Evolutionary conservation across 2,329 filamentous ascomycete species (phyloP).

Genomic region (Apiospora arundinis): DNA sequence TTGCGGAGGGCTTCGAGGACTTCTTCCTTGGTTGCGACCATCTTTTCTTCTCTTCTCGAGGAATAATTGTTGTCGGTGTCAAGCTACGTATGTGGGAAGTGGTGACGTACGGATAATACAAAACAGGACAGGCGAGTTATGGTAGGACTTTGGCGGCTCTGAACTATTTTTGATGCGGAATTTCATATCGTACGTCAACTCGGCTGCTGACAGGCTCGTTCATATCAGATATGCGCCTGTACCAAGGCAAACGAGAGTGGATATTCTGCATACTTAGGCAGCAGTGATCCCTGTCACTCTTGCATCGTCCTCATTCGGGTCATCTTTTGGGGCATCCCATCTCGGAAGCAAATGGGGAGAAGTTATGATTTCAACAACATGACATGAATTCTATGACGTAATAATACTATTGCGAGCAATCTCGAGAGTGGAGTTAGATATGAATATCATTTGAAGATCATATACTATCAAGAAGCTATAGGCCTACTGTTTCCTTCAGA

Average conservation of each 20-base stretch:
- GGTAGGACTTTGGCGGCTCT: background rate
- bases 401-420: too few species aligned
- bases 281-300: background rate
- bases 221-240: background rate
- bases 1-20: background rate
- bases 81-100: background rate
- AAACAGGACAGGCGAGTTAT: background rate
- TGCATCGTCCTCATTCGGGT: background rate
- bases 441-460: too few species aligned
- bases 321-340: constrained; percentile 23
- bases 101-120: background rate
- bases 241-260: background rate
- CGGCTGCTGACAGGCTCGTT: background rate
- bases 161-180: background rate
- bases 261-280: background rate
- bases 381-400: too few species aligned
- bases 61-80: background rate
- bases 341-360: too few species aligned
- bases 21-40: background rate
- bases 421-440: too few species aligned
- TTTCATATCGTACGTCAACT: background rate
- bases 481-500: too few species aligned
- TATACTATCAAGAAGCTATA: too few species aligned
- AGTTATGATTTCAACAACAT: too few species aligned
- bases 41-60: background rate